Percentiles rank a stretch among this genome's conserved stretches.
phyloP scores from a whole-genome alignment of 331 rosid species.

The Pyrus hybrid region DNA sequence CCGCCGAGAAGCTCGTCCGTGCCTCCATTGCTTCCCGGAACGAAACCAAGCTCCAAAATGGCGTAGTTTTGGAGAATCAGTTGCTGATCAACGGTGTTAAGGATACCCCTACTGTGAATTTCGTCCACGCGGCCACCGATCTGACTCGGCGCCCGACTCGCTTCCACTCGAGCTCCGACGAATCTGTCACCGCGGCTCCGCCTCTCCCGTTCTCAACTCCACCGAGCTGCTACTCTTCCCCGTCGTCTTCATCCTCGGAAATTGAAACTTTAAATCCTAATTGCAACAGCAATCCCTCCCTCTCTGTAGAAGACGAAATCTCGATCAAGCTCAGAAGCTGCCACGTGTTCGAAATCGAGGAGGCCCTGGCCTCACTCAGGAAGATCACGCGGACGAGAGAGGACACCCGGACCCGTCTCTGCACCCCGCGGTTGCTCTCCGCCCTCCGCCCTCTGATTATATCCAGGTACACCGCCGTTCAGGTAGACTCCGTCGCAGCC shows the following conservation, averaged over 20 bases:
- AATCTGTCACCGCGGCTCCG: conserved; percentile 29
- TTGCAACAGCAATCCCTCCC: neutral
- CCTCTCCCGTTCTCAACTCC: conserved; percentile 42
- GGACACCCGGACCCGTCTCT: conserved; percentile 46
- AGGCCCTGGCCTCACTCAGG: conserved; percentile 44
- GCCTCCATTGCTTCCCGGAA: conserved; percentile 14
- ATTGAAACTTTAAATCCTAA: conserved; percentile 31
- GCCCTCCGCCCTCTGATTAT: conserved; percentile 34
- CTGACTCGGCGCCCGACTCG: conserved; percentile 20
- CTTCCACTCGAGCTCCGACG: conserved; percentile 52
- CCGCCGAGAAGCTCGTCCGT: conserved; percentile 12
- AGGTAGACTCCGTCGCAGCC: conserved; percentile 70
- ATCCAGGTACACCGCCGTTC: conserved; percentile 42
- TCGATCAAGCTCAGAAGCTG: conserved; percentile 40
- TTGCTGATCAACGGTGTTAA: conserved; percentile 6
- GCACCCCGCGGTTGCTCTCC: conserved; percentile 44
- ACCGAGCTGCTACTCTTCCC: conserved; percentile 62
- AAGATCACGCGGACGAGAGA: conserved; percentile 48
- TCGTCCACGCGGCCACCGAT: conserved; percentile 44
- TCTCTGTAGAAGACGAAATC: conserved; percentile 29
- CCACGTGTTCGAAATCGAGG: conserved; percentile 41
- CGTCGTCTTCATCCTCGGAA: conserved; percentile 60
- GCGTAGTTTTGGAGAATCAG: conserved; percentile 10
- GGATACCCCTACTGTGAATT: conserved; percentile 14
- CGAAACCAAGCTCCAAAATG: conserved; percentile 1